Evolutionary conservation across 306 rosid genomes (phyloP), one percentile per base, ranked within the genome.

Genomic region (Fragaria iinumae): DNA sequence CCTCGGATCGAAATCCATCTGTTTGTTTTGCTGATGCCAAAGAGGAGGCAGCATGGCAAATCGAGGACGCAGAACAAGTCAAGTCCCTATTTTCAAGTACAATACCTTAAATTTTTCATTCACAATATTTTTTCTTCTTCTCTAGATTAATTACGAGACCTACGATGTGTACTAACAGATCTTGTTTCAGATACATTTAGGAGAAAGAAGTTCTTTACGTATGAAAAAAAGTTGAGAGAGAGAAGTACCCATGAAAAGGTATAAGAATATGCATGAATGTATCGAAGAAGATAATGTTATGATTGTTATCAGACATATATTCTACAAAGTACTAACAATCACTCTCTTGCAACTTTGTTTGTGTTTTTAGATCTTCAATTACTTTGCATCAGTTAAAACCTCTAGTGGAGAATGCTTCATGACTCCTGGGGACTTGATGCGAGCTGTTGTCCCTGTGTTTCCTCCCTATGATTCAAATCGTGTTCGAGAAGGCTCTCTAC

Each of bases 161-260:
- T 11, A 12, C 1, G 2, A 9, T 7, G 18, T 64, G 43, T 48
- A 11, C 50, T 67, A 10, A 76, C 6, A 6, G 41, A 21, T 52
- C 2, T 23, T 4, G 48, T 55, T 52, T 47, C 90, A 93, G 97
- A 88, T 39, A 55, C 74, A 2, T 91, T 80, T 39, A 84, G 98
- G 81, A 91, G 73, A 76, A 79, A 88, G 64, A 86, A 85, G 11
- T 93, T 93, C 87, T 93, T 93, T 76, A 88, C 86, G 67, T 91
- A 93, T 25, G 98, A 93, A 76, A 88, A 86, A 79, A 86, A 93
- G 12, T 80, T 91, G 20, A 86, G 96, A 57, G 74, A 84, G 72
- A 89, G 81, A 65, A 93, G 98, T 36, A 87, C 90, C 5, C 92
- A 88, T 4, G 96, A 88, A 67, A 93, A 93, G 90, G 98, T 88